Evolutionary conservation across 768 basidiomycete species (phyloP), one percentile per base, ranked within the genome.

Genomic region (Leccinellum rugosiceps): DNA sequence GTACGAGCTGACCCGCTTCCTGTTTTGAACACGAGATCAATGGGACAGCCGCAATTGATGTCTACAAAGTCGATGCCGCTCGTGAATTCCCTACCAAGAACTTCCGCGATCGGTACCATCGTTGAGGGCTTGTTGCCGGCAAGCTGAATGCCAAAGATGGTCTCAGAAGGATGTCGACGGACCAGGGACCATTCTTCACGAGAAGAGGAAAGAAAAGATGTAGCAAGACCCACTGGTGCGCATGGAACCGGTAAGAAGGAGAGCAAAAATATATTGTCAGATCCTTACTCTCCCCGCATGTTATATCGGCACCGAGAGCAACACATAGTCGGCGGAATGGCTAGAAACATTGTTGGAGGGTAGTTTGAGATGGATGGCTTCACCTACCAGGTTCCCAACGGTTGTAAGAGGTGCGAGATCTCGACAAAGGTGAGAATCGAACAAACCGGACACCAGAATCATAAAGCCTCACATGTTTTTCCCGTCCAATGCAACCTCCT

Each of bases 151-250:
- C 97, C 97, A 67, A 98, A 99, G 7, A 78, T 88, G 43, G 75
- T 74, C 69, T 98, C 96, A 1, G 87, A 88, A 0, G 92, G 90
- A 65, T 98, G 95, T 32, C 94, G 80, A 45, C 94, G 77, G 46
- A 96, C 88, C 3, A 98, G 79, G 0, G 93, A 94, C 94, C 94
- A 98, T 74, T 99, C 96, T 66, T 94, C 92, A 58, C 88, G 89
- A 10, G 92, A 93, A 3, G 92, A 96, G 10, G 79, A 74, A 21
- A 97, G 80, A 71, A 98, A 92, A 3, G 95, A 95, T 44, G 83
- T 86, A 5, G 94, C 88, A n/a, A 99, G 82, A 4, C 92, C 94
- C 96, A 98, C 89, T 90, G 45, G 45, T n/a, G 8, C n/a, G 32
- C 50, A 47, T 25, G 30, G 19, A 28, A 13, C 3, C 4, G 26